Base-by-base conservation (phyloP, 192 early-diverging fungal species). In the Paraglomus brasilianum region DNA sequence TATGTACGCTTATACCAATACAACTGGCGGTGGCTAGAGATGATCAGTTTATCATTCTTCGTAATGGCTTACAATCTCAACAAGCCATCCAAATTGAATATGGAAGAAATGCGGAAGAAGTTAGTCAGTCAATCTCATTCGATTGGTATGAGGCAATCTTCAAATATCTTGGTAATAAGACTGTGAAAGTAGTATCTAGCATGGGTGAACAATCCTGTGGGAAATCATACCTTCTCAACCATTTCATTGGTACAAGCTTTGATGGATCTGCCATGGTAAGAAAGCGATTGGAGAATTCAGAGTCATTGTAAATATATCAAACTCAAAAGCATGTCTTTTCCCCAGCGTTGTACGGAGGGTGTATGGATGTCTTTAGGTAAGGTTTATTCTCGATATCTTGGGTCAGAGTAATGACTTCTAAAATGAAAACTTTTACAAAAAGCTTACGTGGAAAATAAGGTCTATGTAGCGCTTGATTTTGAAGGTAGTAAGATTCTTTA, bases 401-500 rank as follows among this genome's bases (percentile, higher is more conserved):
- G 49, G 49, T n/a, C 1, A 17, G 49, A 2, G 49, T 50, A 17
- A 19, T 51, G 17, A 19, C 21, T 4, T 4, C 30, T 30, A 30
- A 30, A 2, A 30, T 30, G 30, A 30, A 2, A 30, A 30, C 30
- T 55, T 45, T 40, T 9, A 53, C n/a, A n/a, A 42, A 41, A 30
- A 68, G 66, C 56, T 5, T 55, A 43, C 44, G 30, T 52, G 9
- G 47, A 61, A 11, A 42, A 72, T 8, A 66, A 45, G 42, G 61
- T 72, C 36, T 72, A 72, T 65, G 71, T 72, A 5, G 71, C 63
- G 14, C 49, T 72, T 49, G 71, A 72, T 50, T 72, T 72, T 55
- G 71, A 72, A 65, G 71, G 71, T 66, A 52, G 2, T 45, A 22
- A 10, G 15, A n/a, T n/a, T n/a, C 2, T 5, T 21, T 44, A 6